Evolutionary conservation across 1,284 basidiomycete genomes (phyloP), one percentile per base, ranked within the genome.

Genomic region (Pseudozyma tsukubaensis): DNA sequence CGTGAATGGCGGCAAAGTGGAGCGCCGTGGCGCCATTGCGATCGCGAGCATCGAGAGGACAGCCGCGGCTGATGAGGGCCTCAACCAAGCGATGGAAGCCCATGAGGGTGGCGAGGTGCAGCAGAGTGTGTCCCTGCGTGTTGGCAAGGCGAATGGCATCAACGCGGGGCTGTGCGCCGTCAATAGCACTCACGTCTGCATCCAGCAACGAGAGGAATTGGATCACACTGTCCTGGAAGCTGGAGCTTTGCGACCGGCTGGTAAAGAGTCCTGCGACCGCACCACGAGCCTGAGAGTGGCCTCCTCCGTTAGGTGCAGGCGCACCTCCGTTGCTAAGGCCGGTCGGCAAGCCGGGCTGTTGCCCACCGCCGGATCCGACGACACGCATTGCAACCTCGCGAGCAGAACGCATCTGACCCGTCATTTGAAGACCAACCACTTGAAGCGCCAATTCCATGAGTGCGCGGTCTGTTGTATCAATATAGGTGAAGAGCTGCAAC

Each of bases 381-480:
- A 87, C 85, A 14, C 85, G 81, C 80, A 86, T 85, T 16, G 94
- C 94, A 44, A 96, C 92, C 72, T 94, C 92, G 84, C 92, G 91
- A 4, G 94, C 93, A 62, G 94, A 92, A 78, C 96, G 93, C 56
- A 96, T 91, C 82, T 94, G 92, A 40, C 94, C 94, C 0, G 94
- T 97, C 93, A 97, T 95, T 87, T 96, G 94, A 71, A 97, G 86
- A 1, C 94, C 94, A 29, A 97, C 94, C 10, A 97, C 94, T 83
- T 96, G 94, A 8, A 97, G 87, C 50, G 94, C 94, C 59, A 97
- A 89, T 84, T 97, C 94, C 94, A 97, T 95, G 90, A 97, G 86
- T 14, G 92, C 91, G 57, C 93, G 88, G 81, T 97, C 94, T 13
- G 92, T 92, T 67, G 94, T 91, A 79, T 95, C 92, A n/a, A 91